Conservation (phyloP, 2,329 filamentous ascomycete genomes). For the Fonsecaea nubica region DNA sequence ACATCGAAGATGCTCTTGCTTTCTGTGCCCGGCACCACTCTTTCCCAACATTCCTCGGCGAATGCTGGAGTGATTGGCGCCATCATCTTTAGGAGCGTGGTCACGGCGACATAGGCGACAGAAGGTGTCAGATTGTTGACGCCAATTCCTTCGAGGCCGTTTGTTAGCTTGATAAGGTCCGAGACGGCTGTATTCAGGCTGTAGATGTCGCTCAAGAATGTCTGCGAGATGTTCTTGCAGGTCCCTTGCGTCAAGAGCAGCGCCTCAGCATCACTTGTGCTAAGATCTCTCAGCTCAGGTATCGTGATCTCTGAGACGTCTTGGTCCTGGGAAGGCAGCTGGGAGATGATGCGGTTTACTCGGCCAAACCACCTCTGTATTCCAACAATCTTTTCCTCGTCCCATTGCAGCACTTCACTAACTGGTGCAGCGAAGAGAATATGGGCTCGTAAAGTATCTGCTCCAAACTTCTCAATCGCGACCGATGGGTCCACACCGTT, state of each 20-base stretch:
- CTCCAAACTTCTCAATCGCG: slow-evolving; percentile 76
- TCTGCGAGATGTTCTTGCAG: slow-evolving; percentile 69
- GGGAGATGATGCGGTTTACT: slow-evolving; percentile 65
- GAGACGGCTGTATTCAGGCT: slow-evolving; percentile 83
- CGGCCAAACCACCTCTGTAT: slow-evolving; percentile 80
- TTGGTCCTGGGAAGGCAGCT: slow-evolving; percentile 21
- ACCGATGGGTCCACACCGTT: slow-evolving; percentile 84
- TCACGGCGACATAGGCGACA: slow-evolving; percentile 49
- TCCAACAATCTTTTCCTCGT: slow-evolving; percentile 79
- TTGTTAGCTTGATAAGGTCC: slow-evolving; percentile 81
- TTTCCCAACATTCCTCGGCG: slow-evolving; percentile 78
- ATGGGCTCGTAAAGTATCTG: slow-evolving; percentile 83
- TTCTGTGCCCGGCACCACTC: slow-evolving; percentile 57
- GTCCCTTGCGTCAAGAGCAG: slow-evolving; percentile 72
- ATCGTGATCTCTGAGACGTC: slow-evolving; percentile 28
- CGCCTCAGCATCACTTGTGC: slow-evolving; percentile 52
- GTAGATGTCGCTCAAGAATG: slow-evolving; percentile 73
- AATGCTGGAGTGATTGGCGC: slow-evolving; percentile 82
- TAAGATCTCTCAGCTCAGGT: slow-evolving; percentile 38
- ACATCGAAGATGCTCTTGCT: slow-evolving; percentile 51
- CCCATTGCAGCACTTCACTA: slow-evolving; percentile 84
- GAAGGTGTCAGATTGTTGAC: slow-evolving; percentile 53
- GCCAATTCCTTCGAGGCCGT: slow-evolving; percentile 57
- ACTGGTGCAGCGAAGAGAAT: slow-evolving; percentile 89
- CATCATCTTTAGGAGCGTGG: slow-evolving; percentile 71